phyloP scores from a whole-genome alignment of 2,329 filamentous ascomycete genomes.

The Cytospora chrysosperma region DNA sequence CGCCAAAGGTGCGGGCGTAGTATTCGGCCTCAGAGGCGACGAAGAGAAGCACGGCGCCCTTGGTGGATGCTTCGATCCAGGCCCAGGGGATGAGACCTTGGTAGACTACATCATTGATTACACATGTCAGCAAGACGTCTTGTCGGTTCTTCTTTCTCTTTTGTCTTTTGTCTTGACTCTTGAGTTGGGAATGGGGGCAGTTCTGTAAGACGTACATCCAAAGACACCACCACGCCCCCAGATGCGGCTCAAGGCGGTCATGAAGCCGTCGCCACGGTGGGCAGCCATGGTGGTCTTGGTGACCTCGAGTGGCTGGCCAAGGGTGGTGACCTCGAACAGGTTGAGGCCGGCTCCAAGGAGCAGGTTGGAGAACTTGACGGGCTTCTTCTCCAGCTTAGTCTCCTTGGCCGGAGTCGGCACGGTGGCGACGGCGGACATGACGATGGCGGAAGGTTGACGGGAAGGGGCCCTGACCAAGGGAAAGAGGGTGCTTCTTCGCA shows the following conservation, averaged over 20 bases:
- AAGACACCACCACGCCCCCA: slow-evolving; percentile 91
- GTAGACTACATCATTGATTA: slow-evolving; percentile 70
- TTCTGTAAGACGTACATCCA: slow-evolving; percentile 70
- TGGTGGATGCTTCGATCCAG: slow-evolving; percentile 99
- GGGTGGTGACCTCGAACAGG: slow-evolving; percentile 80
- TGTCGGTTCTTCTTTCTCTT: not conserved
- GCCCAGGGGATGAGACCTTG: slow-evolving; percentile 99
- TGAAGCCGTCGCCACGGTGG: slow-evolving; percentile 86
- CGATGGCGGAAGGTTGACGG: slow-evolving; percentile 42
- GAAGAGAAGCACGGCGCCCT: slow-evolving; percentile 98
- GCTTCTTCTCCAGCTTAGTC: slow-evolving; percentile 88
- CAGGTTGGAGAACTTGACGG: slow-evolving; percentile 99
- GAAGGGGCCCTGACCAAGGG: slow-evolving; percentile 97
- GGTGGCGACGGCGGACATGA: slow-evolving; percentile 61
- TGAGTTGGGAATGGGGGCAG: not conserved
- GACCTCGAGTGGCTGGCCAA: slow-evolving; percentile 87
- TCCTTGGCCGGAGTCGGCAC: slow-evolving; percentile 46
- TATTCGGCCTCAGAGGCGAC: slow-evolving; percentile 98
- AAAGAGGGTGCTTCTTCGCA: slow-evolving; percentile 82
- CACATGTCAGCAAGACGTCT: not conserved
- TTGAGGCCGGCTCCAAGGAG: slow-evolving; percentile 91
- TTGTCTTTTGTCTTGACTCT: not conserved
- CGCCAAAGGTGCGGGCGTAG: slow-evolving; percentile 81
- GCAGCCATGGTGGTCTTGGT: slow-evolving; percentile 99
- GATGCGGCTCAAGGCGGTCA: slow-evolving; percentile 76